Evolutionary conservation across 176 grass and related monocot species (phyloP).

Genomic region (Panicum miliaceum): DNA sequence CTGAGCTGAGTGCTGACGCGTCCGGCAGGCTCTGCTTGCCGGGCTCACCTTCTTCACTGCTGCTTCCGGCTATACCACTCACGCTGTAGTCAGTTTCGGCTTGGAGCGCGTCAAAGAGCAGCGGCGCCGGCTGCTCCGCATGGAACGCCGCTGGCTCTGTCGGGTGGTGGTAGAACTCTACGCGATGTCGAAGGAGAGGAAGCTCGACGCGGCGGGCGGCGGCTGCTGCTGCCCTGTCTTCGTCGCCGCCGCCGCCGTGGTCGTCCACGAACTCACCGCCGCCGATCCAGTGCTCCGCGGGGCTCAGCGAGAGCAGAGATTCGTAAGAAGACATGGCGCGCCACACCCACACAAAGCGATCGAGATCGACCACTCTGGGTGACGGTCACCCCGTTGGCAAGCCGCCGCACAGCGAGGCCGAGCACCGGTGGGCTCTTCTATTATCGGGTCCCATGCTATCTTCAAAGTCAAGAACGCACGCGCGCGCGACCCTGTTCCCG

Average conservation of each 20-base stretch:
- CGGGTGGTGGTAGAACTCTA: neutral
- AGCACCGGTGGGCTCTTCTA: neutral
- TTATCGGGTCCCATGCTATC: neutral
- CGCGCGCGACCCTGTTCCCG: too few relatives aligned
- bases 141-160: neutral
- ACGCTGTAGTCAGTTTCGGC: neutral
- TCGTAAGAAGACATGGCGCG: conserved; percentile 42
- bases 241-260: neutral
- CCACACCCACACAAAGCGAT: too few relatives aligned
- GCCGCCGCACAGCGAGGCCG: neutral
- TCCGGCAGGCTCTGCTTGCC: conserved; percentile 2
- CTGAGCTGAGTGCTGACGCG: neutral
- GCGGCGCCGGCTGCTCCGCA: neutral
- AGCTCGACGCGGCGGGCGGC: conserved; percentile 12
- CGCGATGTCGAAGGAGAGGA: conserved; percentile 39
- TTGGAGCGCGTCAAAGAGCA: neutral
- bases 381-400: too few relatives aligned
- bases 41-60: neutral
- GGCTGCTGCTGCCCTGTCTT: too few relatives aligned
- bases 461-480: neutral
- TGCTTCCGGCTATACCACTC: neutral
- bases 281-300: neutral
- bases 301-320: conserved; percentile 14
- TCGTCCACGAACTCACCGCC: neutral
- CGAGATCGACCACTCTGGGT: too few relatives aligned